Conservation (phyloP, 1,284 basidiomycete species). For the Moesziomyces parantarcticus region DNA sequence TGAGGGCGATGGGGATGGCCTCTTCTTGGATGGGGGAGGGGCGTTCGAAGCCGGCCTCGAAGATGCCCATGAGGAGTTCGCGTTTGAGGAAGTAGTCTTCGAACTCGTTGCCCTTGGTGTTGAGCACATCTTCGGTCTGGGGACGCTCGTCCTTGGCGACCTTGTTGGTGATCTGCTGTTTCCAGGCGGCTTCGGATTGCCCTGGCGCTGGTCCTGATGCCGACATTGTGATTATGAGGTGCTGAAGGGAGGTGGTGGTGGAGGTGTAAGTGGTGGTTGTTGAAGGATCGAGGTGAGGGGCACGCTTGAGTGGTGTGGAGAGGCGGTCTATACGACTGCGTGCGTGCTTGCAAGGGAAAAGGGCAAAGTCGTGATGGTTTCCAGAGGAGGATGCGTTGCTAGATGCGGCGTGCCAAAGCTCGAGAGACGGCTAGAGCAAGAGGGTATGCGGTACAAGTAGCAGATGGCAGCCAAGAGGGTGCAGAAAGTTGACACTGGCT, state of each 20-base stretch:
- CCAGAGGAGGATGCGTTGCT: not conserved
- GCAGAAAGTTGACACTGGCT: not conserved
- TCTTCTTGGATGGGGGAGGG: slow-evolving; percentile 99
- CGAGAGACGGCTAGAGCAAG: too few species aligned
- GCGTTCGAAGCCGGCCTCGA: slow-evolving; percentile 78
- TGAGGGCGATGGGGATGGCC: slow-evolving; percentile 73
- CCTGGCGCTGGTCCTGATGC: slow-evolving; percentile 56
- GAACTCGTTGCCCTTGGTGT: slow-evolving; percentile 67
- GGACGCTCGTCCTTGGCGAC: slow-evolving; percentile 62
- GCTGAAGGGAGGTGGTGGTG: not conserved
- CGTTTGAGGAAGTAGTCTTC: slow-evolving; percentile 68
- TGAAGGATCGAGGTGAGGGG: not conserved
- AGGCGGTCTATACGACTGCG: too few species aligned
- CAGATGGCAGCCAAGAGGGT: not conserved
- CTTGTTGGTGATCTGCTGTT: slow-evolving; percentile 49
- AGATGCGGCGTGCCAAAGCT: not conserved
- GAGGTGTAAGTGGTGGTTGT: slow-evolving; percentile 1
- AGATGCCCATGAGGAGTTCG: slow-evolving; percentile 68
- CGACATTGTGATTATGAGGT: slow-evolving; percentile 38
- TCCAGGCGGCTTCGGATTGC: slow-evolving; percentile 57
- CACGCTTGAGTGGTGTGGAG: too few species aligned
- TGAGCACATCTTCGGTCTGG: slow-evolving; percentile 67
- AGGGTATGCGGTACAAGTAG: too few species aligned
- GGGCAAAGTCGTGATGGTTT: not conserved
- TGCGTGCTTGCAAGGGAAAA: too few species aligned